phyloP scores from a whole-genome alignment of 148 eudicot genomes.

The Simmondsia chinensis region DNA sequence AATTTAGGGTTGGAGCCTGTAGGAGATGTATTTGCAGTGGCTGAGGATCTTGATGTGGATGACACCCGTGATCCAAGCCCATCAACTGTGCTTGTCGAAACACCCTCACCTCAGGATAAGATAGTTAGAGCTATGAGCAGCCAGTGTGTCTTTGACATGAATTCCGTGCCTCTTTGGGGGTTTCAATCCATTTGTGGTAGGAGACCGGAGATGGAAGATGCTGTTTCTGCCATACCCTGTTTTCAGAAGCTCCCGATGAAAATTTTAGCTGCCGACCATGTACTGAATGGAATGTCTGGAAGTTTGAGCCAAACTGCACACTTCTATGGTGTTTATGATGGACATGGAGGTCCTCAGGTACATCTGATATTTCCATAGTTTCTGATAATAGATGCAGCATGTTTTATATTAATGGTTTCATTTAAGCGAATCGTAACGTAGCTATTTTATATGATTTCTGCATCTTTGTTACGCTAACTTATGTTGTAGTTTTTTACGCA shows the following conservation, averaged over 20 bases:
- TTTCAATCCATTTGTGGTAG: slow-evolving; percentile 32
- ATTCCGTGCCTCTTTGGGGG: slow-evolving; percentile 49
- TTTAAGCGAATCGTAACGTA: too few relatives aligned
- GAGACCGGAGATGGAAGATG: slow-evolving; percentile 59
- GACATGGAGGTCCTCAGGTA: slow-evolving; percentile 63
- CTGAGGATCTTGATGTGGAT: slow-evolving; percentile 28
- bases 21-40: slow-evolving; percentile 19
- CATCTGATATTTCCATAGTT: background rate
- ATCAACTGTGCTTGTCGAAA: slow-evolving; percentile 18
- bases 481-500: too few relatives aligned
- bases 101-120: slow-evolving; percentile 22
- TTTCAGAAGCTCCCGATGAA: slow-evolving; percentile 37
- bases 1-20: slow-evolving; percentile 14
- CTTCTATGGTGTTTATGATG: slow-evolving; percentile 57
- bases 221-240: slow-evolving; percentile 24
- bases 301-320: slow-evolving; percentile 21
- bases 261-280: slow-evolving; percentile 20
- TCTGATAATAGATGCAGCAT: background rate
- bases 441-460: too few relatives aligned
- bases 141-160: slow-evolving; percentile 16
- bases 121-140: slow-evolving; percentile 26
- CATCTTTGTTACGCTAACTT: too few relatives aligned
- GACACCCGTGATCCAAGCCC: slow-evolving; percentile 17
- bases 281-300: slow-evolving; percentile 22
- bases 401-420: background rate